Percentiles rank a stretch among this genome's conserved stretches.
Conservation (phyloP, 345 rosid genomes). For the Firmiana major region DNA sequence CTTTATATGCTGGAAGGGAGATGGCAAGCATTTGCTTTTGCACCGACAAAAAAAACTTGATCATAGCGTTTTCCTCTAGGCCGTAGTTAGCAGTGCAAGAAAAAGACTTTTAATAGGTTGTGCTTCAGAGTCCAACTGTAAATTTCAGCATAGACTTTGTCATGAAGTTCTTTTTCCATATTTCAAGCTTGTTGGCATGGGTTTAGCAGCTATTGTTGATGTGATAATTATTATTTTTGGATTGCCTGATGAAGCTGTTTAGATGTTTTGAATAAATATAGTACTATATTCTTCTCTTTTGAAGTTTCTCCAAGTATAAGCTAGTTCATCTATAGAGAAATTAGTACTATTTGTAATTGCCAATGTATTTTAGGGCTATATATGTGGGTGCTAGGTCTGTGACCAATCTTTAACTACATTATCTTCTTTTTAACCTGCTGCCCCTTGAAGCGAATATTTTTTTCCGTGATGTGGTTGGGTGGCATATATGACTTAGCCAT, state of each 20-base stretch:
- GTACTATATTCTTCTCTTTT: no score
- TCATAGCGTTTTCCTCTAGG: not conserved
- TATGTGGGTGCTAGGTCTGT: not conserved
- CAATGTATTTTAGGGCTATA: not conserved
- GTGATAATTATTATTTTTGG: not conserved
- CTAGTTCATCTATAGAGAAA: not conserved
- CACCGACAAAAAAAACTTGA: not conserved
- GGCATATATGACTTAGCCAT: not conserved
- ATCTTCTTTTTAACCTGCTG: not conserved
- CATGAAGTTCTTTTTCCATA: not conserved
- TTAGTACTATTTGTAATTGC: not conserved
- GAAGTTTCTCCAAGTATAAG: not conserved
- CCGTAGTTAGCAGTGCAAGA: not conserved
- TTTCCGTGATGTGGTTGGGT: not conserved
- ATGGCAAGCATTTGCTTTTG: not conserved
- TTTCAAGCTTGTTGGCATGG: not conserved
- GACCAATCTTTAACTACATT: not conserved
- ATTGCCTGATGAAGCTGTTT: not conserved
- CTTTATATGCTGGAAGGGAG: not conserved
- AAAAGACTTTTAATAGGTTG: not conserved
- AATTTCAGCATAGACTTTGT: not conserved
- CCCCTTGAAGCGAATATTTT: not conserved
- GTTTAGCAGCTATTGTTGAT: not conserved
- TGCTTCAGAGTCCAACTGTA: not conserved
- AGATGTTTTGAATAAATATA: not conserved